Base-by-base conservation (phyloP, 1,284 basidiomycete species). In the Polyporus tsugae region DNA sequence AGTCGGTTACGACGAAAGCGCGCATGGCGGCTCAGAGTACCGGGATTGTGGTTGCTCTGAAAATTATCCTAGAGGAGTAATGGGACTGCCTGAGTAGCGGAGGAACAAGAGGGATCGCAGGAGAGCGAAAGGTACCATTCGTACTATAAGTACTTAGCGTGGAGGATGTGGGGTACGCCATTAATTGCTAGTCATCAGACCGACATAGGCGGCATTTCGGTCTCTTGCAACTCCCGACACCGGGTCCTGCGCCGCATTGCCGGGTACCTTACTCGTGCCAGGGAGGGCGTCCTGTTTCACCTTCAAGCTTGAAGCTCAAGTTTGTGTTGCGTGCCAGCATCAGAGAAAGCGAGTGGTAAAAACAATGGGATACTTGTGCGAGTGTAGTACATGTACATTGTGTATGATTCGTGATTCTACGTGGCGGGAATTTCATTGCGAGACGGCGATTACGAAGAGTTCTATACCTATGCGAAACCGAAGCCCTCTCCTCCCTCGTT, bases 401-500 rank as follows among this genome's bases (percentile, higher is more conserved):
- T 64, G 67, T n/a, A 13, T 22, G 19, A 49, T 49, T 49, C 46
- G 19, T 39, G 59, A 65, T 68, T 73, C 72, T 73, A 73, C 71
- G 58, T 46, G 13, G 17, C 25, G 52, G 17, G 52, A 33, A 25
- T 63, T 62, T 65, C 62, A 62, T 60, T 63, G 60, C 67, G 38
- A 60, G 57, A 62, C 64, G 29, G n/a, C 41, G 29, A 70, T 63
- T 66, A 66, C 49, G 57, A 60, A 62, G 38, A 60, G 63, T 67
- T 65, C 66, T 42, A 60, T 65, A 65, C 76, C 78, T 77, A 91
- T 78, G 90, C 91, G 79, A 95, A 97, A 63, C 94, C 95, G 80
- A 97, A 97, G 63, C 93, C 93, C 81, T 96, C 95, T 53, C 94
- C 94, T 64, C 96, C 96, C 81, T 98, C 97, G 75, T 93, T 95